phyloP scores from a whole-genome alignment of 169 alveolate genomes.

The Eimeria tenella region DNA sequence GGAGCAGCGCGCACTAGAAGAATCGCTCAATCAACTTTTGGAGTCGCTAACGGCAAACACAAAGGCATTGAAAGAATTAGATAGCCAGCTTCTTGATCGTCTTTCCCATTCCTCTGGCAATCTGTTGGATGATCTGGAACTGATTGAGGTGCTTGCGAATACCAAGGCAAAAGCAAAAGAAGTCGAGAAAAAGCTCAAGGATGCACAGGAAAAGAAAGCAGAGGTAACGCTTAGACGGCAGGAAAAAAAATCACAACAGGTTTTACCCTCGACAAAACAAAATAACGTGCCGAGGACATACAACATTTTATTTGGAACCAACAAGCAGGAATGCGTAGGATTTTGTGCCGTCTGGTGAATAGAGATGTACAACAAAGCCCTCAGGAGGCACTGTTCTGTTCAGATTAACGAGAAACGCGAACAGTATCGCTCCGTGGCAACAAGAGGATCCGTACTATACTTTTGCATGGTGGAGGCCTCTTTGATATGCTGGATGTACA shows the following conservation, averaged over 20 bases:
- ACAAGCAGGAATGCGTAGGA: too few relatives aligned
- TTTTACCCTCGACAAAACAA: too few relatives aligned
- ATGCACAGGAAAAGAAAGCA: slow-evolving; percentile 85
- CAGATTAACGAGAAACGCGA: slow-evolving; percentile 97
- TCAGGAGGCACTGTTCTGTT: background rate
- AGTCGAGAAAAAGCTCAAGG: slow-evolving; percentile 92
- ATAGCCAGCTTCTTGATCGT: slow-evolving; percentile 94
- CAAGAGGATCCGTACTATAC: slow-evolving; percentile 96
- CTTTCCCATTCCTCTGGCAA: slow-evolving; percentile 95
- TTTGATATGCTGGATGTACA: slow-evolving; percentile 96
- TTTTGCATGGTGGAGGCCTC: slow-evolving; percentile 96
- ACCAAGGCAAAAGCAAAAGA: slow-evolving; percentile 96
- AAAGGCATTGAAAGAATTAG: slow-evolving; percentile 92
- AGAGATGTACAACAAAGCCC: too few relatives aligned
- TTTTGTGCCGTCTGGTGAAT: too few relatives aligned
- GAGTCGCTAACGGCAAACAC: slow-evolving; percentile 91
- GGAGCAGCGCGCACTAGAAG: slow-evolving; percentile 96
- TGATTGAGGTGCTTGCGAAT: slow-evolving; percentile 95
- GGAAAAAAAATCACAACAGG: too few relatives aligned
- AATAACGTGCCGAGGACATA: too few relatives aligned
- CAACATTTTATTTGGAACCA: too few relatives aligned
- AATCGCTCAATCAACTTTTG: slow-evolving; percentile 84
- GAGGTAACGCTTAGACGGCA: slow-evolving; percentile 61
- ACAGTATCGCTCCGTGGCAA: slow-evolving; percentile 96
- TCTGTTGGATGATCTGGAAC: slow-evolving; percentile 96